Evolutionary conservation across 805 yeast species (phyloP).

Genomic region (Blastobotrys muscicola): DNA sequence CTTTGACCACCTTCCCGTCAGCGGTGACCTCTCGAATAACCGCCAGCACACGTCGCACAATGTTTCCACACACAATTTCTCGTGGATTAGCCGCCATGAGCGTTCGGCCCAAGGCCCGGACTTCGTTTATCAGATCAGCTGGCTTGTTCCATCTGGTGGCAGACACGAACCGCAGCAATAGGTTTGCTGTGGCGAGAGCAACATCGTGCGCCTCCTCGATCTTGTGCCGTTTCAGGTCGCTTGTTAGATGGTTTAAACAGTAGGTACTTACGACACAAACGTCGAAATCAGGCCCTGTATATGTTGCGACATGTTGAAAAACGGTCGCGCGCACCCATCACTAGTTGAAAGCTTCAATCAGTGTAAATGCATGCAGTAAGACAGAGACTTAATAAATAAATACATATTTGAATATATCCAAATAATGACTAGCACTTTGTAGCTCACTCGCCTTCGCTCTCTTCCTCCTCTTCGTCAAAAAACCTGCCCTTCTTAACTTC

Average conservation of each 20-base stretch:
- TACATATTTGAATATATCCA: background rate
- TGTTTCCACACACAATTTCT: slow-evolving; percentile 82
- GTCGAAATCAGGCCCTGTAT: no score
- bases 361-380: no score
- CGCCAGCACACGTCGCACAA: slow-evolving; percentile 81
- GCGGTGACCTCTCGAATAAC: slow-evolving; percentile 68
- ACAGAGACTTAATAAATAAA: no score
- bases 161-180: slow-evolving; percentile 79
- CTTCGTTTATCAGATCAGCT: slow-evolving; percentile 58
- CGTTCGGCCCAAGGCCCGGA: slow-evolving; percentile 62
- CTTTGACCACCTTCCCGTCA: slow-evolving; percentile 16
- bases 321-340: background rate
- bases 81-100: slow-evolving; percentile 74
- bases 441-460: background rate
- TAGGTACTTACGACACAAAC: no score
- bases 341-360: no score
- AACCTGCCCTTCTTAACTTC: background rate
- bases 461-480: background rate
- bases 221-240: slow-evolving; percentile 67
- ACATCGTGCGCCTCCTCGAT: slow-evolving; percentile 69
- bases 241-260: no score
- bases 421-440: background rate
- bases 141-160: slow-evolving; percentile 80
- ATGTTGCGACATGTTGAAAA: background rate
- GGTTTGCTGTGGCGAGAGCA: slow-evolving; percentile 80